Percentiles rank a stretch among this genome's conserved stretches.
These are phyloP conservation scores for Phytophthora pini DNA, from an alignment of 352 stramenopile genomes.

Conservation along the genomic window DNA sequence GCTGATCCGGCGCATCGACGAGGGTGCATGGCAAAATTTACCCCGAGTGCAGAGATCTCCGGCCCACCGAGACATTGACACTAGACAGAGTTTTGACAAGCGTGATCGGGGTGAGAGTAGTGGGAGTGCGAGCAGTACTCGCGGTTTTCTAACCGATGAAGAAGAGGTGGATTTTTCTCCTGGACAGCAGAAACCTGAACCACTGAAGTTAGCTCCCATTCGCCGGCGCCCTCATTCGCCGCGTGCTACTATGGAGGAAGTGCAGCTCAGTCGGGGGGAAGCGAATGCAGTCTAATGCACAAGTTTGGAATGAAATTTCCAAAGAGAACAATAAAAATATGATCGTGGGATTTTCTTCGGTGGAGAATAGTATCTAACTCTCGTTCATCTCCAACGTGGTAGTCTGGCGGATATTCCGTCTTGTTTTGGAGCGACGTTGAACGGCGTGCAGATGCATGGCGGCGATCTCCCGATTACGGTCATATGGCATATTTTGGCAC, in stretches of 20 bases:
- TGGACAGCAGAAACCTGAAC: neutral
- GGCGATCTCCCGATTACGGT: slow-evolving; percentile 76
- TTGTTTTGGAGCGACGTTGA: slow-evolving; percentile 55
- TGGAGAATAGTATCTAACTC: slow-evolving; percentile 4
- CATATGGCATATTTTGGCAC: slow-evolving; percentile 34
- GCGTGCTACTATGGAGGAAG: slow-evolving; percentile 18
- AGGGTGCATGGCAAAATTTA: slow-evolving; percentile 82
- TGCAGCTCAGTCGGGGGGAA: slow-evolving; percentile 6
- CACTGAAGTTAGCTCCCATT: slow-evolving; percentile 23
- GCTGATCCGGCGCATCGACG: slow-evolving; percentile 78
- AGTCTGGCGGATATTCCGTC: slow-evolving; percentile 35
- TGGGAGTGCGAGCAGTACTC: slow-evolving; percentile 53
- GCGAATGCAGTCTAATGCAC: slow-evolving; percentile 22
- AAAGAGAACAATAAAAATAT: neutral
- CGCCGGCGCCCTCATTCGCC: slow-evolving; percentile 21
- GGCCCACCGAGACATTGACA: slow-evolving; percentile 26
- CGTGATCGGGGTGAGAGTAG: slow-evolving; percentile 42
- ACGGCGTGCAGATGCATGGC: slow-evolving; percentile 61
- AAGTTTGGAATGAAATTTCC: neutral
- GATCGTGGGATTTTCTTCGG: neutral
- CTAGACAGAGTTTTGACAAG: slow-evolving; percentile 8
- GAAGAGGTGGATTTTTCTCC: slow-evolving; percentile 4
- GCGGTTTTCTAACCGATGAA: slow-evolving; percentile 23
- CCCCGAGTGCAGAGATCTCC: slow-evolving; percentile 75
- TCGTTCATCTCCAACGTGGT: slow-evolving; percentile 41